A percentile compares a stretch with the other conserved stretches of the same genome.
Evolutionary conservation across 495 filamentous ascomycete species (phyloP).

Genomic region (Ramalina intermedia): DNA sequence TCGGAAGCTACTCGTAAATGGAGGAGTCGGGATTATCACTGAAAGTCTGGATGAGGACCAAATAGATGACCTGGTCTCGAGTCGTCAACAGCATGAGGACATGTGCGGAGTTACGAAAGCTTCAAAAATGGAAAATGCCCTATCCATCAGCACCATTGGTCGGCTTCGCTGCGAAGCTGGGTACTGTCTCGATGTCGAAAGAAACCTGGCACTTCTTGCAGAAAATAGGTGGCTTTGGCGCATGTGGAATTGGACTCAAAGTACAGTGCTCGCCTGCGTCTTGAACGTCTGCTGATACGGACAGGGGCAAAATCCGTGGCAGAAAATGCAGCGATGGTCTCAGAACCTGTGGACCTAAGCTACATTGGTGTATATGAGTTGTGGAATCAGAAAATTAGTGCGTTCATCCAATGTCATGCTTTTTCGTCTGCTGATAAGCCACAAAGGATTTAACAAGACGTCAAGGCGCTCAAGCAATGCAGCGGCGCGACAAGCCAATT

Average conservation of each 20-base stretch:
- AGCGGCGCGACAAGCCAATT: constrained; percentile 15
- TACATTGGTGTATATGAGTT: constrained; percentile 71
- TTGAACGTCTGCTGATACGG: constrained; percentile 12
- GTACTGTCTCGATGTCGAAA: constrained; percentile 61
- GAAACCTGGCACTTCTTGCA: constrained; percentile 49
- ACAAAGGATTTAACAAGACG: constrained; percentile 9
- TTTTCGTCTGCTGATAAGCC: not conserved
- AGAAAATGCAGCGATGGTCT: constrained; percentile 54
- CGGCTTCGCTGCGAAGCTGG: constrained; percentile 48
- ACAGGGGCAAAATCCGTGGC: constrained; percentile 52
- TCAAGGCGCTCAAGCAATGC: constrained; percentile 3
- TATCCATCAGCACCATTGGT: constrained; percentile 30
- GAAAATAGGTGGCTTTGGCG: constrained; percentile 65
- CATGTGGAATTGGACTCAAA: constrained; percentile 62
- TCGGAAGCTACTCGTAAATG: too few species aligned
- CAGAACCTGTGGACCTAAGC: constrained; percentile 61
- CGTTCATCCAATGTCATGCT: constrained; percentile 1
- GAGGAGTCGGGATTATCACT: too few species aligned
- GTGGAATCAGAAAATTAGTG: constrained; percentile 65
- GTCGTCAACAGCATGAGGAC: too few species aligned
- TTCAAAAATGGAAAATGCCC: constrained; percentile 24
- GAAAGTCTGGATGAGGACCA: too few species aligned
- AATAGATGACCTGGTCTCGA: too few species aligned
- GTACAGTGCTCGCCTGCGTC: constrained; percentile 28
- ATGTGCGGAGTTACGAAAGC: not conserved